Conservation (phyloP, 805 yeast species). For the Yamadazyma ubonensis region DNA sequence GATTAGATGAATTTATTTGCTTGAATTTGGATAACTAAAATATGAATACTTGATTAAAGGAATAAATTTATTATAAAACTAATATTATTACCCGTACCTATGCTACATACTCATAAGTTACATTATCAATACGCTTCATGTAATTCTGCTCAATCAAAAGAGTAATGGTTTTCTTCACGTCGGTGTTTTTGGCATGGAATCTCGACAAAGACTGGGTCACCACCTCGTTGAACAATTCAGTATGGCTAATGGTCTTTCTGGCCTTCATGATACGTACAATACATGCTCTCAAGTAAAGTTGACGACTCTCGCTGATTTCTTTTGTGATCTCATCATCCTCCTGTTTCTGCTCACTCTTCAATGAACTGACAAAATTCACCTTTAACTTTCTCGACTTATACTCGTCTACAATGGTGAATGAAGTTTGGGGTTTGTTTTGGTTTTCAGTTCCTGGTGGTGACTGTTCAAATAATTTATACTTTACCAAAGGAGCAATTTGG, state of each 20-base stretch:
- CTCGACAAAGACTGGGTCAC: slow-evolving; percentile 79
- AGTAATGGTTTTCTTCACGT: slow-evolving; percentile 84
- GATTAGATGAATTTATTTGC: no score
- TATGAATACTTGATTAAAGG: no score
- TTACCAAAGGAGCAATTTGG: slow-evolving; percentile 76
- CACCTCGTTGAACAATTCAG: slow-evolving; percentile 80
- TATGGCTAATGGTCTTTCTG: slow-evolving; percentile 74
- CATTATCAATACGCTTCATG: slow-evolving; percentile 71
- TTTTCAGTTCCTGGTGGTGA: slow-evolving; percentile 60
- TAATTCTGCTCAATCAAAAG: slow-evolving; percentile 83
- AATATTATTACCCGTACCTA: no score
- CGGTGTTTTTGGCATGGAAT: slow-evolving; percentile 81
- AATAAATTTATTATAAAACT: no score
- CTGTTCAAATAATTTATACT: slow-evolving; percentile 71
- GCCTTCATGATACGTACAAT: slow-evolving; percentile 97
- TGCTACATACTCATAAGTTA: slow-evolving; percentile 79
- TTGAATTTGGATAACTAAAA: no score
- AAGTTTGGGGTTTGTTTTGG: slow-evolving; percentile 46
- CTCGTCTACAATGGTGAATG: slow-evolving; percentile 70
- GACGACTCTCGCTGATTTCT: slow-evolving; percentile 84
- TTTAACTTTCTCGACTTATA: slow-evolving; percentile 82
- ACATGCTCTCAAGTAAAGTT: slow-evolving; percentile 83
- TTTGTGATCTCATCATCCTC: slow-evolving; percentile 73
- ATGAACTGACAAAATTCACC: slow-evolving; percentile 69
- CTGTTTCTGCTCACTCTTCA: slow-evolving; percentile 51